Conservation (phyloP, 2,329 filamentous ascomycete genomes). For the Trichoderma endophyticum region DNA sequence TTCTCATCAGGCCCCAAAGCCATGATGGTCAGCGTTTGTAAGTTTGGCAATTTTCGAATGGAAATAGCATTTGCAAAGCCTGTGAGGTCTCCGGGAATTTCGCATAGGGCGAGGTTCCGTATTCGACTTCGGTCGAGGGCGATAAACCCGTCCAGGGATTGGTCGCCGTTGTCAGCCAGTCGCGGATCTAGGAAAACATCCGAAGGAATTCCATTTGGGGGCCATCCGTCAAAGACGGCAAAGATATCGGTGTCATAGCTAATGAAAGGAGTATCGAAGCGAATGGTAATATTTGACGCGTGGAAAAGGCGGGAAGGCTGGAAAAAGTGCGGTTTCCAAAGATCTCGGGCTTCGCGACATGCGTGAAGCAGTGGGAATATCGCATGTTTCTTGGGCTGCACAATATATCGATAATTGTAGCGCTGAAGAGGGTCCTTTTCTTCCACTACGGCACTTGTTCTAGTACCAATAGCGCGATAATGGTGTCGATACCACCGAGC, state of each 20-base stretch:
- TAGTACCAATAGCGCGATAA: neutral
- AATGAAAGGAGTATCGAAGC: slow-evolving; percentile 6
- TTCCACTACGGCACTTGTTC: neutral
- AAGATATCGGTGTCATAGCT: slow-evolving; percentile 10
- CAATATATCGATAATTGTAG: slow-evolving; percentile 5
- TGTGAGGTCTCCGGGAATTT: neutral
- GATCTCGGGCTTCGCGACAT: neutral
- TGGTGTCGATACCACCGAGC: slow-evolving; percentile 7
- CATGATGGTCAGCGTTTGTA: neutral
- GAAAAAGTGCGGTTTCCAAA: neutral
- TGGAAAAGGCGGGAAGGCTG: neutral
- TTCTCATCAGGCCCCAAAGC: neutral
- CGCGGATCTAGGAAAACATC: neutral
- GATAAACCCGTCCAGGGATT: neutral
- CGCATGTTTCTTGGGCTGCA: slow-evolving; percentile 1
- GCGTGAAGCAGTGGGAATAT: slow-evolving; percentile 9
- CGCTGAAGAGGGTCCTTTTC: neutral
- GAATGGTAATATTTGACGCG: neutral
- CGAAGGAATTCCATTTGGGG: neutral
- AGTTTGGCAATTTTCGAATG: neutral
- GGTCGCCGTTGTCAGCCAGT: neutral
- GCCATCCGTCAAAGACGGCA: neutral
- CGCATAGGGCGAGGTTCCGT: slow-evolving; percentile 1
- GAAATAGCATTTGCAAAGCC: neutral
- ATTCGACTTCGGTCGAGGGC: neutral